Percentiles rank a stretch among this genome's conserved stretches.
phyloP scores from a whole-genome alignment of 148 eudicot species.

The Diospyros kaki region DNA sequence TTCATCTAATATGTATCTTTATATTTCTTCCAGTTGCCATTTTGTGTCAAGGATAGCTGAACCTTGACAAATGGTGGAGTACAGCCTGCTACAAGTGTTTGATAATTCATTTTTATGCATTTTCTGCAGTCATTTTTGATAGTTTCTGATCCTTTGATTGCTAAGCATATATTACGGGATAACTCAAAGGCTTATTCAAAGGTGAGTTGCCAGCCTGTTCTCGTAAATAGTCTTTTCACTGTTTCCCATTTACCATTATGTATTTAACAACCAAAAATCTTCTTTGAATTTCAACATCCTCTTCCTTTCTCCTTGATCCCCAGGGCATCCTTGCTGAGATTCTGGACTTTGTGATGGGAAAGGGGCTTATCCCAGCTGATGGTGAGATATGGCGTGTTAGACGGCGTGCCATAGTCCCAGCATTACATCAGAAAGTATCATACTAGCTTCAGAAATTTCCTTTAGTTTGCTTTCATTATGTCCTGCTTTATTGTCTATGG shows the following conservation, averaged over 20 bases:
- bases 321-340: conserved; percentile 96
- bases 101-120: conserved; percentile 4
- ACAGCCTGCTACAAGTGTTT: background rate
- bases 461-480: background rate
- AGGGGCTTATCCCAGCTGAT: conserved; percentile 97
- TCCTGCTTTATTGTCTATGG: background rate
- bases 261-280: background rate
- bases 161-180: conserved; percentile 85
- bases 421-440: conserved; percentile 87
- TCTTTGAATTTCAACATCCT: background rate
- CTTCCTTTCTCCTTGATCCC: conserved; percentile 8
- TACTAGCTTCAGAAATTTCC: background rate
- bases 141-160: conserved; percentile 88
- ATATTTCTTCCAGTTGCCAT: background rate
- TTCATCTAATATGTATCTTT: conserved; percentile 10
- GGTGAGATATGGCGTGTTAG: conserved; percentile 96
- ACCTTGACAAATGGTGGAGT: background rate
- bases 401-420: conserved; percentile 94
- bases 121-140: conserved; percentile 85
- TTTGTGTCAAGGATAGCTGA: background rate
- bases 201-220: conserved; percentile 38
- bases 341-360: conserved; percentile 97
- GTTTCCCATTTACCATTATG: background rate
- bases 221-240: background rate
- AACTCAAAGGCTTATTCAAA: conserved; percentile 90